Percentiles rank a stretch among this genome's conserved stretches.
These are phyloP conservation scores for Aspergillus sp. DNA, from an alignment of 2,329 filamentous ascomycete genomes.

Conservation along the genomic window DNA sequence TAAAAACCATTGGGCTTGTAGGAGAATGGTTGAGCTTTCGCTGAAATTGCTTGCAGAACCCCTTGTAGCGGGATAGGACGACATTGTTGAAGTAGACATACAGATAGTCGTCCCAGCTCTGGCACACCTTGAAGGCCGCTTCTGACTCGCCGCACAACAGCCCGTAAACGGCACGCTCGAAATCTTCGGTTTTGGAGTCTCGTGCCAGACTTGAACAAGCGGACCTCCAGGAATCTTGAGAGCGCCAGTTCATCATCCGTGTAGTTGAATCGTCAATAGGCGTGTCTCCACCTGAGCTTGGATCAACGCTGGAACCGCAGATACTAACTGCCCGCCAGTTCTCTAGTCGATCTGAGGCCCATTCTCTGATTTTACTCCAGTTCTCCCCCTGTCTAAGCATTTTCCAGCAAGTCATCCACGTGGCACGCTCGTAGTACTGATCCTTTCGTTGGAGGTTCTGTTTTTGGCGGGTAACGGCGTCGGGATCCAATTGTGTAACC, in stretches of 20 bases:
- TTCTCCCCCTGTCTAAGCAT: constrained; percentile 82
- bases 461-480: constrained; percentile 78
- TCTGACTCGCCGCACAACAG: constrained; percentile 81
- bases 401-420: constrained; percentile 94
- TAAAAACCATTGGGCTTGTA: constrained; percentile 54
- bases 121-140: constrained; percentile 74
- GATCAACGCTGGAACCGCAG: constrained; percentile 55
- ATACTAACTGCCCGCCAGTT: constrained; percentile 85
- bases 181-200: constrained; percentile 68
- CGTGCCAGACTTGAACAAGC: constrained; percentile 50
- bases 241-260: constrained; percentile 43
- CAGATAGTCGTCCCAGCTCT: constrained; percentile 80
- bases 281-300: constrained; percentile 26
- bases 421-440: constrained; percentile 81
- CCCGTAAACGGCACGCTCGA: constrained; percentile 87
- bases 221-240: constrained; percentile 39
- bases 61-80: constrained; percentile 75
- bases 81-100: constrained; percentile 88
- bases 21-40: constrained; percentile 53
- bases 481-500: constrained; percentile 87
- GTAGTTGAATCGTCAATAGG: constrained; percentile 38
- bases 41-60: constrained; percentile 54
- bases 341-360: constrained; percentile 83
- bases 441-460: constrained; percentile 78
- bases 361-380: constrained; percentile 73